phyloP scores from a whole-genome alignment of 2,329 filamentous ascomycete species.

The Sclerotinia spermophila region DNA sequence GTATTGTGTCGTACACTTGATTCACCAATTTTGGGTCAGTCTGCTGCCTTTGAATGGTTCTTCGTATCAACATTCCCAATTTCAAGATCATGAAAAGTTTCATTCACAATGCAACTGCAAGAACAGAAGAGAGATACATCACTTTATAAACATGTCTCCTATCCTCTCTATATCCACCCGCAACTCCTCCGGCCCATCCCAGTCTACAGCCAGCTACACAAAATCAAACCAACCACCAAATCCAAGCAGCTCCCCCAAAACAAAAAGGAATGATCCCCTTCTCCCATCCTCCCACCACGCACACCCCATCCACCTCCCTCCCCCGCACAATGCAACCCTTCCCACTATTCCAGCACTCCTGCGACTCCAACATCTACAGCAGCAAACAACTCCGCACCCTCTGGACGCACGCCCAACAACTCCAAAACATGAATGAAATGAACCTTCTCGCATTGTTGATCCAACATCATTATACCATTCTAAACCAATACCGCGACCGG shows the following conservation, averaged over 20 bases:
- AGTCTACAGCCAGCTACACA: not conserved
- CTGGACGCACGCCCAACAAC: not conserved
- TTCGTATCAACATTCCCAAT: not conserved
- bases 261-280: not conserved
- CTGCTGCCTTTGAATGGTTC: not conserved
- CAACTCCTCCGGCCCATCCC: not conserved
- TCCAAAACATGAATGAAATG: not conserved
- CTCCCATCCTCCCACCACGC: not conserved
- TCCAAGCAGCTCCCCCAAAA: not conserved
- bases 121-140: not conserved
- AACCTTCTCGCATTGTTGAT: not conserved
- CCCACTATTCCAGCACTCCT: not conserved
- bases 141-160: not conserved
- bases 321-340: not conserved
- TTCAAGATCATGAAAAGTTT: not conserved
- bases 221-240: no score
- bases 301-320: no score
- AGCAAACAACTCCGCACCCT: not conserved
- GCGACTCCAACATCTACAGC: not conserved
- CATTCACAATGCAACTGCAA: not conserved
- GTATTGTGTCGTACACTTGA: not conserved
- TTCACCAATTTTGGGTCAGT: not conserved
- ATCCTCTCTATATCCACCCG: not conserved
- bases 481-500: not conserved
- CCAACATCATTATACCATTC: not conserved